phyloP scores from a whole-genome alignment of 2,329 filamentous ascomycete species.

The Exophiala spinifera region DNA sequence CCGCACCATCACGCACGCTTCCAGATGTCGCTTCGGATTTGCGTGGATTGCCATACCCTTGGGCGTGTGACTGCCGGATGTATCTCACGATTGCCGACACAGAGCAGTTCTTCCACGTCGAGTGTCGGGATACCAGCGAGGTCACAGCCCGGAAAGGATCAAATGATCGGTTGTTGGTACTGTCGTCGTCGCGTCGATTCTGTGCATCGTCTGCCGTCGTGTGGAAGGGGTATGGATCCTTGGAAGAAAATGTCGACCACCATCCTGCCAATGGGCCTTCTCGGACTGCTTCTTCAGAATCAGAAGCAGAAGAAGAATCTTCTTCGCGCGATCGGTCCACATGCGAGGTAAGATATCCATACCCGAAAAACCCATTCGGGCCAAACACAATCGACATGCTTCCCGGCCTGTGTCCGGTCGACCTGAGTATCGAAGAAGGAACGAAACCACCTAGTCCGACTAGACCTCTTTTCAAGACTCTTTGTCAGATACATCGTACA shows the following conservation, averaged over 20 bases:
- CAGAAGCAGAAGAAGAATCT: no score
- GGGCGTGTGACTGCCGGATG: slow-evolving; percentile 23
- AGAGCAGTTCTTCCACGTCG: slow-evolving; percentile 46
- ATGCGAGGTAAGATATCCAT: slow-evolving; percentile 36
- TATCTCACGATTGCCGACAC: slow-evolving; percentile 42
- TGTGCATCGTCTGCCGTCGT: background rate
- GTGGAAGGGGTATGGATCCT: slow-evolving; percentile 9
- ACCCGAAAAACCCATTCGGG: slow-evolving; percentile 52
- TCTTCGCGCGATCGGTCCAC: no score
- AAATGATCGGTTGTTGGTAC: slow-evolving; percentile 16
- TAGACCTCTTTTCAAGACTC: slow-evolving; percentile 31
- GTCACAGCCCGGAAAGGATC: slow-evolving; percentile 11
- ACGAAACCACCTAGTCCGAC: slow-evolving; percentile 49
- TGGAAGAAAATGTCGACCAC: slow-evolving; percentile 43
- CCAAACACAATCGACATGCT: slow-evolving; percentile 47
- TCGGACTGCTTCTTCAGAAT: no score
- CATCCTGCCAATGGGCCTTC: slow-evolving; percentile 38
- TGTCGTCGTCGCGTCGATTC: background rate
- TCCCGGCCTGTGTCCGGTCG: slow-evolving; percentile 31
- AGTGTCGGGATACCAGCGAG: slow-evolving; percentile 40
- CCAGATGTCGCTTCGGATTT: background rate
- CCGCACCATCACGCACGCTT: background rate
- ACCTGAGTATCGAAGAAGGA: slow-evolving; percentile 34
- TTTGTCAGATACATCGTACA: background rate
- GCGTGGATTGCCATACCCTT: background rate